Percentiles rank a stretch among this genome's conserved stretches.
Evolutionary conservation across 352 stramenopile species (phyloP).

Genomic region (Phytopythium montanum): DNA sequence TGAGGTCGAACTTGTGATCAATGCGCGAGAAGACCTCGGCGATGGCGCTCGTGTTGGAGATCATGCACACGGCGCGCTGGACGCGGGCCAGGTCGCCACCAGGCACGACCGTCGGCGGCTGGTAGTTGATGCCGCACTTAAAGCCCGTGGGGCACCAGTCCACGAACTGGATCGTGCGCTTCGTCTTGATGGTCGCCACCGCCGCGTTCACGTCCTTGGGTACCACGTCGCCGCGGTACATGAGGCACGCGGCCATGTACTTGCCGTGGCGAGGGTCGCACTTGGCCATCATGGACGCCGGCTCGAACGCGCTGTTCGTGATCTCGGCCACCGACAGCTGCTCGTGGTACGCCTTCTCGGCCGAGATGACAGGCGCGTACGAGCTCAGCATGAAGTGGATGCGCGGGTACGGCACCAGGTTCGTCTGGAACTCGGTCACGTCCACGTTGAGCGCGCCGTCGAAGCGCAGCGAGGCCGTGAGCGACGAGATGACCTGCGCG

Average conservation of each 20-base stretch:
- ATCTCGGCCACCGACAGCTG: slow-evolving; percentile 97
- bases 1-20: slow-evolving; percentile 72
- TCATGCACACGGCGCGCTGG: slow-evolving; percentile 98
- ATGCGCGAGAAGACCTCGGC: no score
- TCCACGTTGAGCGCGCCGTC: slow-evolving; percentile 98
- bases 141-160: slow-evolving; percentile 99
- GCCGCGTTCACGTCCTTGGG: slow-evolving; percentile 96
- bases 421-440: slow-evolving; percentile 99
- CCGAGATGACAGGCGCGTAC: slow-evolving; percentile 97
- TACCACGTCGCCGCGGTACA: slow-evolving; percentile 97
- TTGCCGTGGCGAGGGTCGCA: slow-evolving; percentile 98
- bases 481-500: slow-evolving; percentile 97
- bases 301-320: slow-evolving; percentile 98
- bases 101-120: slow-evolving; percentile 95
- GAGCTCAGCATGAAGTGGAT: slow-evolving; percentile 99
- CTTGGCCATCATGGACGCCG: slow-evolving; percentile 99
- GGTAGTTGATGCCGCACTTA: slow-evolving; percentile 99
- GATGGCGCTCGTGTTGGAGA: slow-evolving; percentile 99
- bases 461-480: slow-evolving; percentile 98
- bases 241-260: slow-evolving; percentile 99
- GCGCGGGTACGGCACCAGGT: slow-evolving; percentile 98
- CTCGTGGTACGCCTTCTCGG: slow-evolving; percentile 98
- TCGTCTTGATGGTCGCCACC: slow-evolving; percentile 99
- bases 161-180: slow-evolving; percentile 99
- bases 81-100: slow-evolving; percentile 96